Conservation (phyloP, 192 early-diverging fungal genomes). For the Coemansia sp. region DNA sequence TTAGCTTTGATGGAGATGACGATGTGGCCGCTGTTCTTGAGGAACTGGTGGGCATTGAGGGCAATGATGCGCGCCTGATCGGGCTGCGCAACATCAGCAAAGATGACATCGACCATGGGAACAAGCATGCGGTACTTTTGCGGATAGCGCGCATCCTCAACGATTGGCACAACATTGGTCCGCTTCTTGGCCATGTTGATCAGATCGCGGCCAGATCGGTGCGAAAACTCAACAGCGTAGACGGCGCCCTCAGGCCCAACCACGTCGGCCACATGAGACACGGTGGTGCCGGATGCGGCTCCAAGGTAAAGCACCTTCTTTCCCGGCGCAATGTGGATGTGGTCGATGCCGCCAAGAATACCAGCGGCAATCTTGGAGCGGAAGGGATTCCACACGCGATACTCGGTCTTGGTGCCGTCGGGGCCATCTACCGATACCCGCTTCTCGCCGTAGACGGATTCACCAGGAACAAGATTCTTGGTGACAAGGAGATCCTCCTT, state of each 20-base stretch:
- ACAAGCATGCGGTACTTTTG: constrained; percentile 99
- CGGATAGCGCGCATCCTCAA: constrained; percentile 99
- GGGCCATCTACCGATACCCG: constrained; percentile 92
- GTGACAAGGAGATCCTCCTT: constrained; percentile 99
- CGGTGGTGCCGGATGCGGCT: constrained; percentile 90
- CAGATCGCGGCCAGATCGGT: constrained; percentile 96
- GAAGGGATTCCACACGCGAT: constrained; percentile 99
- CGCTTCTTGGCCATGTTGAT: constrained; percentile 99
- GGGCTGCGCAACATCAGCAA: constrained; percentile 99
- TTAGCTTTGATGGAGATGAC: constrained; percentile 99
- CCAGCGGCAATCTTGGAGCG: constrained; percentile 98
- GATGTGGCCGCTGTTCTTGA: constrained; percentile 96
- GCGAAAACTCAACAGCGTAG: constrained; percentile 99
- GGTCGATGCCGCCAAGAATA: constrained; percentile 93
- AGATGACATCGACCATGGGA: constrained; percentile 97
- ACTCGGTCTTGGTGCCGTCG: constrained; percentile 96
- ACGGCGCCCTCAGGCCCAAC: constrained; percentile 96
- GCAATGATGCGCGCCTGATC: constrained; percentile 99
- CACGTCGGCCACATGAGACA: constrained; percentile 96
- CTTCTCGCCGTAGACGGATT: constrained; percentile 98
- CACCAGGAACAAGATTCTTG: constrained; percentile 98
- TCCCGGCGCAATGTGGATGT: constrained; percentile 92
- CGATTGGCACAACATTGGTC: constrained; percentile 98
- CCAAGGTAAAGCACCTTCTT: constrained; percentile 98
- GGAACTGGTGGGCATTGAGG: constrained; percentile 95